Percentiles rank a stretch among this genome's conserved stretches.
Evolutionary conservation across 192 early-diverging fungal species (phyloP).

Genomic region (Lobosporangium transversale): DNA sequence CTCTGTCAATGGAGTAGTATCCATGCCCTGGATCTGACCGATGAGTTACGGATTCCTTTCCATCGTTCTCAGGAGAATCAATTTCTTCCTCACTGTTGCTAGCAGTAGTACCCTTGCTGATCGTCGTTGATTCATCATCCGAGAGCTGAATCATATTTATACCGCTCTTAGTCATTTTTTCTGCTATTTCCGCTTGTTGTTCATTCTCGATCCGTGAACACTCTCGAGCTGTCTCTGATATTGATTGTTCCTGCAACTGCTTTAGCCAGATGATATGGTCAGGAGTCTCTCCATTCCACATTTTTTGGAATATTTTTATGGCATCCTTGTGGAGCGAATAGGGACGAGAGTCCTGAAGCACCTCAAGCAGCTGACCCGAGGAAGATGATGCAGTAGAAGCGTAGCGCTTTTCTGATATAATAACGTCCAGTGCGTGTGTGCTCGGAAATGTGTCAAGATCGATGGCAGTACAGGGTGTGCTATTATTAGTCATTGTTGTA

Average conservation of each 20-base stretch:
- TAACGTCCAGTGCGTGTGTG: neutral
- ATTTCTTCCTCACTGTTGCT: neutral
- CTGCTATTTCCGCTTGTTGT: neutral
- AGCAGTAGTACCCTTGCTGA: no score
- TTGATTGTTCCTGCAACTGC: neutral
- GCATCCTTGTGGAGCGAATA: constrained; percentile 15
- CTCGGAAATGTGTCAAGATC: neutral
- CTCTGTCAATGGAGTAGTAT: neutral
- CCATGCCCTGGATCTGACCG: constrained; percentile 13
- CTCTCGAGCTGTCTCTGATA: neutral
- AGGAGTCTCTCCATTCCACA: neutral
- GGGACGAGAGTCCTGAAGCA: neutral
- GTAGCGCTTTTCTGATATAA: neutral
- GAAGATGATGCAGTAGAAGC: neutral
- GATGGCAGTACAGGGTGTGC: neutral
- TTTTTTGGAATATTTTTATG: constrained; percentile 1
- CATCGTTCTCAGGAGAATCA: neutral
- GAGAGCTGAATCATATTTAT: constrained; percentile 5
- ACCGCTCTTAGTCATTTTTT: neutral
- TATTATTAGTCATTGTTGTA: neutral
- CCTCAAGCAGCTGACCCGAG: neutral
- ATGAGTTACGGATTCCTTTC: neutral
- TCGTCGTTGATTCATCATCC: neutral
- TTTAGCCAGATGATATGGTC: constrained; percentile 15
- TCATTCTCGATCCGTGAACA: neutral